phyloP scores from a whole-genome alignment of 768 basidiomycete genomes.

The Daedaleopsis nitida region DNA sequence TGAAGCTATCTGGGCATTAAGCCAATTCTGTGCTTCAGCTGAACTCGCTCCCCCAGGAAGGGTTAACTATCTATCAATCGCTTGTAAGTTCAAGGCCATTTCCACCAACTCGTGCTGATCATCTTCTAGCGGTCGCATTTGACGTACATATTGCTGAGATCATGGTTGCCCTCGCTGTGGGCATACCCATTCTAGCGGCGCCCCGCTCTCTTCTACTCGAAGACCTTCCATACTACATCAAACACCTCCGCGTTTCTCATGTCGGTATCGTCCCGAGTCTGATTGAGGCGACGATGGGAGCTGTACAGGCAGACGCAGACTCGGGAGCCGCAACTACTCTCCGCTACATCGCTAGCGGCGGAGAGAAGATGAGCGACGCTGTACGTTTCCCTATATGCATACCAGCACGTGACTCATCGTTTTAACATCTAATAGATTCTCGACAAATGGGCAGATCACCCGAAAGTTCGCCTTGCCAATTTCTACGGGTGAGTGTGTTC shows the following conservation, averaged over 20 bases:
- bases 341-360: conserved; percentile 50
- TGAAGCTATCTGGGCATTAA: conserved; percentile 34
- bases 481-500: conserved; percentile 44
- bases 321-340: conserved; percentile 34
- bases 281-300: conserved; percentile 49
- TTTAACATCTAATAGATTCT: conserved; percentile 39
- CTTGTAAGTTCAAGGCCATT: conserved; percentile 39
- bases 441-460: conserved; percentile 51
- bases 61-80: conserved; percentile 36
- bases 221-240: conserved; percentile 44
- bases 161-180: conserved; percentile 42
- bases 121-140: conserved; percentile 47
- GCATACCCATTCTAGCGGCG: conserved; percentile 47
- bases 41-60: conserved; percentile 20
- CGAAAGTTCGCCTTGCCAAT: conserved; percentile 46
- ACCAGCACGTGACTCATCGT: background rate
- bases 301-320: conserved; percentile 32
- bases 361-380: conserved; percentile 55
- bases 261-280: conserved; percentile 54
- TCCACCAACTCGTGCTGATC: conserved; percentile 2
- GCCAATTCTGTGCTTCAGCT: conserved; percentile 26
- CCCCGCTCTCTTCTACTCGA: conserved; percentile 41
- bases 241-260: conserved; percentile 44
- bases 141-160: conserved; percentile 53
- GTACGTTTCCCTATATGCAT: conserved; percentile 31